A percentile compares a stretch with the other conserved stretches of the same genome.
Evolutionary conservation across 768 basidiomycete species (phyloP).

Genomic region (Dacryopinax primogenitus): DNA sequence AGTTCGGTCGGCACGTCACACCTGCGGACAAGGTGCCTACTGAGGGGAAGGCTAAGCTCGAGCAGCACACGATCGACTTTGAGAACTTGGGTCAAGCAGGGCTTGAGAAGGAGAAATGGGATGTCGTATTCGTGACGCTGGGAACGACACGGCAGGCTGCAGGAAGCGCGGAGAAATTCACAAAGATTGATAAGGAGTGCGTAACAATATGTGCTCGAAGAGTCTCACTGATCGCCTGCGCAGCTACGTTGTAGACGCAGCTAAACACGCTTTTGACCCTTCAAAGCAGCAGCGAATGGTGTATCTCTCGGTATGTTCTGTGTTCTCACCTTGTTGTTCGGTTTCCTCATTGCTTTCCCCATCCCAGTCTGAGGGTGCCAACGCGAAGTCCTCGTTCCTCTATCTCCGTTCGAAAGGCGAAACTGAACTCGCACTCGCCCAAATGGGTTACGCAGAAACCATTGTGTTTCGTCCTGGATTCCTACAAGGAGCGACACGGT

Average conservation of each 20-base stretch:
- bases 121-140: constrained; percentile 61
- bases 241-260: constrained; percentile 66
- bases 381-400: constrained; percentile 38
- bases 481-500: constrained; percentile 39
- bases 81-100: constrained; percentile 46
- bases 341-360: background rate
- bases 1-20: constrained; percentile 56
- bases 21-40: constrained; percentile 30
- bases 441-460: constrained; percentile 55
- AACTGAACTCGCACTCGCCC: constrained; percentile 56
- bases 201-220: constrained; percentile 20
- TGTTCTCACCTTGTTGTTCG: background rate
- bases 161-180: constrained; percentile 52
- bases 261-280: constrained; percentile 47
- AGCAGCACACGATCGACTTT: constrained; percentile 55
- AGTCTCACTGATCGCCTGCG: background rate
- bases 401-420: constrained; percentile 61
- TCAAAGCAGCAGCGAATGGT: constrained; percentile 44
- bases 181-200: constrained; percentile 66
- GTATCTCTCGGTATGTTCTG: constrained; percentile 50
- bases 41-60: constrained; percentile 43
- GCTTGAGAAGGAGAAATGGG: constrained; percentile 48
- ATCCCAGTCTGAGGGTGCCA: constrained; percentile 37
- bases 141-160: constrained; percentile 53
- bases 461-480: constrained; percentile 54